A percentile compares a stretch with the other conserved stretches of the same genome.
Evolutionary conservation across 2,329 filamentous ascomycete species (phyloP).

Genomic region (Fragosphaeria purpurea): DNA sequence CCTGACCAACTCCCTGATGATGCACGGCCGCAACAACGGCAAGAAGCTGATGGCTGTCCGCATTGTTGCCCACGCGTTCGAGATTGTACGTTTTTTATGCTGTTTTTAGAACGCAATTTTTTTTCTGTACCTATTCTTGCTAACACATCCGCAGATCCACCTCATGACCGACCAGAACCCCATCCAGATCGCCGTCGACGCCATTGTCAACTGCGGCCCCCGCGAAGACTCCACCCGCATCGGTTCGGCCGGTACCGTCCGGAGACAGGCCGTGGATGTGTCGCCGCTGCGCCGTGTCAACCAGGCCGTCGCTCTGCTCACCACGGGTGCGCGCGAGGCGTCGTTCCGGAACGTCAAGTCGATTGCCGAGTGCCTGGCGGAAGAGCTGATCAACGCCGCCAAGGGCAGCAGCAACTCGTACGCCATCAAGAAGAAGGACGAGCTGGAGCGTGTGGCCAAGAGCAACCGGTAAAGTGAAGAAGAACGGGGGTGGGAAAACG

Average conservation of each 20-base stretch:
- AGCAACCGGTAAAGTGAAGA: conserved; percentile 83
- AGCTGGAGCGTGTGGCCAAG: conserved; percentile 99
- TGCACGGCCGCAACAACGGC: conserved; percentile 99
- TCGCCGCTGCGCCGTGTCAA: conserved; percentile 99
- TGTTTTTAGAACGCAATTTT: not conserved
- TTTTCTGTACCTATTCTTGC: not conserved
- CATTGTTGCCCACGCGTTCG: conserved; percentile 97
- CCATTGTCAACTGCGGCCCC: conserved; percentile 99
- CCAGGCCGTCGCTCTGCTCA: conserved; percentile 98
- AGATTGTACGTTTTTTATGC: conserved; percentile 61
- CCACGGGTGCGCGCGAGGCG: conserved; percentile 96
- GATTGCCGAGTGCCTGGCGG: conserved; percentile 97
- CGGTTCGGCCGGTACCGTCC: conserved; percentile 97
- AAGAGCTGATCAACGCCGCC: conserved; percentile 99
- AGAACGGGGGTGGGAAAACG: conserved; percentile 11
- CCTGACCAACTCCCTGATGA: conserved; percentile 99
- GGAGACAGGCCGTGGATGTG: conserved; percentile 99
- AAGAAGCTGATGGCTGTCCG: conserved; percentile 99
- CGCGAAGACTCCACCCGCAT: conserved; percentile 99
- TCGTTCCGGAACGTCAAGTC: conserved; percentile 99
- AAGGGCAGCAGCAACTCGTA: conserved; percentile 99
- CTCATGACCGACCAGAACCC: conserved; percentile 99
- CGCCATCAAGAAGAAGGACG: conserved; percentile 99
- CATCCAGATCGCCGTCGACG: conserved; percentile 98
- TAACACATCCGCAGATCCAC: conserved; percentile 62